Percentiles rank a stretch among this genome's conserved stretches.
Conservation (phyloP, 306 rosid species). For the Casuarina equisetifolia region DNA sequence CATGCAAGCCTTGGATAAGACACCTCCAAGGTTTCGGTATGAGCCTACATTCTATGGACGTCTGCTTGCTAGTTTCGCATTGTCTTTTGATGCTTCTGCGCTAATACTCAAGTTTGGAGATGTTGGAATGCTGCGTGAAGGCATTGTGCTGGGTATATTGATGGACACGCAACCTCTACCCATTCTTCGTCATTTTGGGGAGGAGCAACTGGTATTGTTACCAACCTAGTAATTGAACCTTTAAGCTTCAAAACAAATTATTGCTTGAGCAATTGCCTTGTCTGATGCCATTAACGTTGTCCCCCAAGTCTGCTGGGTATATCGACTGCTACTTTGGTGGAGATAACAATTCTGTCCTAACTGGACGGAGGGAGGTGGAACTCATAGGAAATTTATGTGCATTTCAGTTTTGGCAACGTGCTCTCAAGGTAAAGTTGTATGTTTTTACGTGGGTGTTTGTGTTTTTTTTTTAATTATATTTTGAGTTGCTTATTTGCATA, state of each 20-base stretch:
- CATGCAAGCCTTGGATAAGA: slow-evolving; percentile 59
- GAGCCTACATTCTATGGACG: slow-evolving; percentile 87
- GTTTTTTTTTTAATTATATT: slow-evolving; percentile 11
- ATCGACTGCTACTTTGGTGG: slow-evolving; percentile 43
- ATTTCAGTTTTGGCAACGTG: slow-evolving; percentile 86
- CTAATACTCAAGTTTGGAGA: slow-evolving; percentile 82
- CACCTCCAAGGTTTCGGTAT: slow-evolving; percentile 59
- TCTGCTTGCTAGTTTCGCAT: slow-evolving; percentile 66
- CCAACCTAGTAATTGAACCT: slow-evolving; percentile 13
- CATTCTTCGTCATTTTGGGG: slow-evolving; percentile 80
- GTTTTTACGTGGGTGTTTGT: slow-evolving; percentile 18
- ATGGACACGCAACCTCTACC: slow-evolving; percentile 87
- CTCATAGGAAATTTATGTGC: slow-evolving; percentile 71
- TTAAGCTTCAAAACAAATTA: slow-evolving; percentile 21
- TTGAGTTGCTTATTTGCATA: slow-evolving; percentile 14
- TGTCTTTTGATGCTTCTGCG: slow-evolving; percentile 81
- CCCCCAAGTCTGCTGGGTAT: slow-evolving; percentile 47
- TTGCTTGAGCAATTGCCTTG: slow-evolving; percentile 23
- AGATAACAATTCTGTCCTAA: slow-evolving; percentile 39
- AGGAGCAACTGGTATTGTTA: slow-evolving; percentile 71
- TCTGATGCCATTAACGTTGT: slow-evolving; percentile 27
- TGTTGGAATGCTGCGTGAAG: slow-evolving; percentile 77
- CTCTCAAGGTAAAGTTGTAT: slow-evolving; percentile 59
- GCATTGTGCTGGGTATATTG: slow-evolving; percentile 77
- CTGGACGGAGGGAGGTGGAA: slow-evolving; percentile 54